phyloP scores from a whole-genome alignment of 2,329 filamentous ascomycete species.

The Fusarium proliferatum region DNA sequence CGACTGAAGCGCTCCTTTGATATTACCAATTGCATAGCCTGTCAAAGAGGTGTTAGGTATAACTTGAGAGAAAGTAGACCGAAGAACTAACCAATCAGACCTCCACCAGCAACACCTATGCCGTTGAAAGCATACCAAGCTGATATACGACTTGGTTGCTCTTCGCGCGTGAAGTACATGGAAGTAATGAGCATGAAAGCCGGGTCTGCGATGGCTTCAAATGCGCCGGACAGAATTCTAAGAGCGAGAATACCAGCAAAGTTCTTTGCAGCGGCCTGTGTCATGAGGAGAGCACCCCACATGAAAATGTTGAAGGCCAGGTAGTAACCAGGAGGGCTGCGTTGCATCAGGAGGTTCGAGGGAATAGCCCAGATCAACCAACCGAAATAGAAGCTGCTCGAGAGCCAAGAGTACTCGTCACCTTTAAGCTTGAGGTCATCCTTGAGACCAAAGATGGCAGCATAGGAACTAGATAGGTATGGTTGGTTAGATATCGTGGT shows the following conservation, averaged over 20 bases:
- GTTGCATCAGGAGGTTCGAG: slow-evolving; percentile 48
- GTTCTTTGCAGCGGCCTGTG: slow-evolving; percentile 65
- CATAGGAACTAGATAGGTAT: slow-evolving; percentile 60
- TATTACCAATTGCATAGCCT: slow-evolving; percentile 70
- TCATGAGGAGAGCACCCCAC: slow-evolving; percentile 61
- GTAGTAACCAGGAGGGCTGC: slow-evolving; percentile 51
- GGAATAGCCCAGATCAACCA: slow-evolving; percentile 53
- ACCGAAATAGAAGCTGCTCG: slow-evolving; percentile 53
- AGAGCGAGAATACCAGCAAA: slow-evolving; percentile 67
- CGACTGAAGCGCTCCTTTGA: slow-evolving; percentile 64
- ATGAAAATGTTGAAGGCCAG: slow-evolving; percentile 63
- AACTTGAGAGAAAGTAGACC: not conserved
- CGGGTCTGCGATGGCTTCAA: slow-evolving; percentile 64
- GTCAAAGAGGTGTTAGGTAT: not conserved
- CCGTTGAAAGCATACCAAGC: slow-evolving; percentile 71
- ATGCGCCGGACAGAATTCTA: slow-evolving; percentile 71
- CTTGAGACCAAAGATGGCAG: slow-evolving; percentile 72
- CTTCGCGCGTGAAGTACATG: slow-evolving; percentile 72
- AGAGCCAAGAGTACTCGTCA: slow-evolving; percentile 63
- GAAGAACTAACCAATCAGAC: slow-evolving; percentile 50
- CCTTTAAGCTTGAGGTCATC: slow-evolving; percentile 68
- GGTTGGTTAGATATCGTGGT: not conserved
- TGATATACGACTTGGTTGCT: slow-evolving; percentile 71
- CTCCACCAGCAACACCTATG: slow-evolving; percentile 68
- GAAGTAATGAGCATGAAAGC: slow-evolving; percentile 72